Conservation (phyloP, 2,329 filamentous ascomycete species). For the Pseudogymnoascus sp. region DNA sequence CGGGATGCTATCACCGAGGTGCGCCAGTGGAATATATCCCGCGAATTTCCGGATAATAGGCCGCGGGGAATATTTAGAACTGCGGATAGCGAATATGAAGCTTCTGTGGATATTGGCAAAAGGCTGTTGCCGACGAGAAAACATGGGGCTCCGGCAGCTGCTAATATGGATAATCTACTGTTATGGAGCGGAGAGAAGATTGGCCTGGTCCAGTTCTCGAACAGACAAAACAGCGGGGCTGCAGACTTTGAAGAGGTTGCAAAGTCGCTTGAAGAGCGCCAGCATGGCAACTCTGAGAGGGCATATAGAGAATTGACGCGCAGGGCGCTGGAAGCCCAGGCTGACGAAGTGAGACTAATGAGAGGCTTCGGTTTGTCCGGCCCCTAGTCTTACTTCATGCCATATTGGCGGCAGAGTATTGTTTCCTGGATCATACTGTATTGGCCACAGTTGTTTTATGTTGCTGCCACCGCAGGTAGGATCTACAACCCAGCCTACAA, state of each 20-base stretch:
- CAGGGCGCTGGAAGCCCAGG: conserved; percentile 64
- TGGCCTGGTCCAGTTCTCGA: conserved; percentile 60
- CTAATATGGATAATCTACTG: conserved; percentile 60
- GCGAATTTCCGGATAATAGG: conserved; percentile 38
- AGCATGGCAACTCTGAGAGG: conserved; percentile 46
- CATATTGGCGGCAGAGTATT: neutral
- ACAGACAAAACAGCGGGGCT: conserved; percentile 38
- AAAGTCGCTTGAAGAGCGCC: conserved; percentile 36
- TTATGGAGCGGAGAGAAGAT: conserved; percentile 85
- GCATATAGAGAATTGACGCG: conserved; percentile 65
- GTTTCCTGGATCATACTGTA: neutral
- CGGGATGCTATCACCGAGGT: conserved; percentile 64
- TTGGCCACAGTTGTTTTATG: neutral
- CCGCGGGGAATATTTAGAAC: conserved; percentile 42
- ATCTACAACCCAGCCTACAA: neutral
- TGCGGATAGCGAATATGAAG: conserved; percentile 29
- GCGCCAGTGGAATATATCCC: conserved; percentile 45
- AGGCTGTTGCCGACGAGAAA: conserved; percentile 56
- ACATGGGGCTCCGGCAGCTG: conserved; percentile 23
- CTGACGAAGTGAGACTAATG: conserved; percentile 69
- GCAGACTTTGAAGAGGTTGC: conserved; percentile 41
- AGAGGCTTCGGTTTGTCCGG: conserved; percentile 48
- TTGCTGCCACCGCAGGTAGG: neutral
- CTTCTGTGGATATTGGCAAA: conserved; percentile 63
- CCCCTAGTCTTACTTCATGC: neutral